These are phyloP conservation scores for Lepidium sativum DNA, from an alignment of 345 rosid species.

Conservation along the genomic window DNA sequence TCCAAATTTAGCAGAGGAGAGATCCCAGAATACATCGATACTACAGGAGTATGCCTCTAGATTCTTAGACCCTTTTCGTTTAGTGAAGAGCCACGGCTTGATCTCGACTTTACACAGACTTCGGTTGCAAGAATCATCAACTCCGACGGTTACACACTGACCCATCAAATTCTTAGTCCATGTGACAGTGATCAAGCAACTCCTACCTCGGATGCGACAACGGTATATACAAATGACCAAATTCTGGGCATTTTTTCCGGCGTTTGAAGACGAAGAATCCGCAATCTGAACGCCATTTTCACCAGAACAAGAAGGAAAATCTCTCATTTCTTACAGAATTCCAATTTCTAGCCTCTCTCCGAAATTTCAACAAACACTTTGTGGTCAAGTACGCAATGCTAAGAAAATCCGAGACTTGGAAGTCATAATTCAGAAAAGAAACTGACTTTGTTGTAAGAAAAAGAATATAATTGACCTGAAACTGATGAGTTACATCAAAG, in stretches of 20 bases:
- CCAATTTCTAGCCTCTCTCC: constrained; percentile 7
- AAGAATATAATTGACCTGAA: not conserved
- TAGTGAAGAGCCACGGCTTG: constrained; percentile 90
- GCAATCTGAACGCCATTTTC: constrained; percentile 87
- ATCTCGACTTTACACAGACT: constrained; percentile 88
- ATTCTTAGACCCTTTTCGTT: constrained; percentile 83
- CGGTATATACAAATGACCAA: constrained; percentile 69
- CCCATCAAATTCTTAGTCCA: constrained; percentile 97
- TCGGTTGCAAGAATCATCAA: constrained; percentile 66
- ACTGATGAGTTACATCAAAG: constrained; percentile 11
- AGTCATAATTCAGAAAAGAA: no score
- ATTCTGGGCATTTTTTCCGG: constrained; percentile 60
- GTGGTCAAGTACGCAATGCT: not conserved
- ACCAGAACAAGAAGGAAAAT: constrained; percentile 93
- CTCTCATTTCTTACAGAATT: constrained; percentile 48
- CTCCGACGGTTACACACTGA: constrained; percentile 64
- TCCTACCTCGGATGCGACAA: constrained; percentile 54
- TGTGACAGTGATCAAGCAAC: constrained; percentile 61
- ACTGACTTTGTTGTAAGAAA: no score
- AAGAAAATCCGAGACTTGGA: not conserved
- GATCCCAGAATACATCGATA: constrained; percentile 79
- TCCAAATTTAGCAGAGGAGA: constrained; percentile 74
- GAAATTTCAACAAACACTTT: constrained; percentile 32
- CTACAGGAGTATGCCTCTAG: constrained; percentile 61
- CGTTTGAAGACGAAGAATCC: constrained; percentile 63